Evolutionary conservation across 495 filamentous ascomycete species (phyloP), one percentile per base, ranked within the genome.

Genomic region (Oidiodendron maius): DNA sequence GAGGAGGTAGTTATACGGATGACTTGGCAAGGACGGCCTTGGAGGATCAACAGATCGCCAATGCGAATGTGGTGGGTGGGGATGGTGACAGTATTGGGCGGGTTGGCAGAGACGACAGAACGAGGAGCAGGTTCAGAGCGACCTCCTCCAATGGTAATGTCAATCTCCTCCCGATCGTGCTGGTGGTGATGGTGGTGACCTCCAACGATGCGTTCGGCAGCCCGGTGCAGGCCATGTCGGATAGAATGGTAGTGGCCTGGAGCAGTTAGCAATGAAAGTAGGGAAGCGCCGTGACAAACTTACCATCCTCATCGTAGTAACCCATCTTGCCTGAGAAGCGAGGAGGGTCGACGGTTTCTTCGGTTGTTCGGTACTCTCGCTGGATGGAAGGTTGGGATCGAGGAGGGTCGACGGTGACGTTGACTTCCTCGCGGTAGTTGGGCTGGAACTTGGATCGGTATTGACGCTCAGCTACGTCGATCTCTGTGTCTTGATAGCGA

Each of bases 31-130:
- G 94, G 93, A 57, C 93, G 94, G 68, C 91, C 90, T 80, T 98
- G 93, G 53, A 98, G 88, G 77, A 97, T 94, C 68, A 98, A 75
- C 73, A 98, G 86, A 74, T 98, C 93, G 68, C 94, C 93, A 61
- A 96, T 86, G 72, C 93, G 93, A 76, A 98, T 87, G 76, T 96
- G 94, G 82, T 98, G 90, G 82, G 88, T 94, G 38, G 93, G 93
- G 74, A 98, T 97, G 65, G 93, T 89, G 68, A 98, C 91, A 58
- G 87, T 95, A 75, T 95, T 87, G 67, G 82, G 78, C 35, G 49
- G 46, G 25, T 42, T 22, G 18, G 40, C 22, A 5, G 26, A 30
- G 5, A 12, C 5, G 5, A 12, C 26, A 44, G 16, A 52, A 34
- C 15, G 37, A 13, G 57, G 45, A 16, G 50, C 57, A 22, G 47